Conservation (phyloP, 2,329 filamentous ascomycete species). For the Cladosporium sp. region DNA sequence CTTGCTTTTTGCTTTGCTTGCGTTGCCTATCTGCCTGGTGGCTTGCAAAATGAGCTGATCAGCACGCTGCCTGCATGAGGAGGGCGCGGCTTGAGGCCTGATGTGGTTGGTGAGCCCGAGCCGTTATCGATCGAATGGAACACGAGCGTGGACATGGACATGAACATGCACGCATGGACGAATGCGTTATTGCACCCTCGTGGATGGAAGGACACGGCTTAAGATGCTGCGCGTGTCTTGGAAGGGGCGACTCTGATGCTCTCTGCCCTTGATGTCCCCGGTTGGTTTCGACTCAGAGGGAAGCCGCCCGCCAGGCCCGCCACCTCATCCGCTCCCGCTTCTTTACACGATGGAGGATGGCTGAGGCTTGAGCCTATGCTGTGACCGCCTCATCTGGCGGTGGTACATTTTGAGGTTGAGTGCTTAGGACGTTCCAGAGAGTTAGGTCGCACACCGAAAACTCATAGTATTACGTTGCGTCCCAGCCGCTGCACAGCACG, state of each 20-base stretch:
- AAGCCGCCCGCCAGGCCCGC: background rate
- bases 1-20: background rate
- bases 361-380: no score
- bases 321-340: background rate
- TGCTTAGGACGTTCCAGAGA: background rate
- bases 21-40: background rate
- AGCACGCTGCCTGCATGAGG: background rate
- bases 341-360: background rate
- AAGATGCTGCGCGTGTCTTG: background rate
- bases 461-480: background rate
- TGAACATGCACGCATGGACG: background rate
- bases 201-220: background rate
- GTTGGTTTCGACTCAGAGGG: background rate
- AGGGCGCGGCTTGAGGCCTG: background rate
- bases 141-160: background rate
- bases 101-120: background rate
- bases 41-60: background rate
- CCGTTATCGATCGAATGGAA: background rate
- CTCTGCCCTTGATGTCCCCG: background rate
- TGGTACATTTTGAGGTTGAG: background rate
- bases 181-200: background rate
- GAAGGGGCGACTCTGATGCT: background rate
- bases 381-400: background rate
- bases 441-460: background rate
- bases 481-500: background rate